Conservation (phyloP, 2,329 filamentous ascomycete genomes). For the Gnomoniopsis sp. region DNA sequence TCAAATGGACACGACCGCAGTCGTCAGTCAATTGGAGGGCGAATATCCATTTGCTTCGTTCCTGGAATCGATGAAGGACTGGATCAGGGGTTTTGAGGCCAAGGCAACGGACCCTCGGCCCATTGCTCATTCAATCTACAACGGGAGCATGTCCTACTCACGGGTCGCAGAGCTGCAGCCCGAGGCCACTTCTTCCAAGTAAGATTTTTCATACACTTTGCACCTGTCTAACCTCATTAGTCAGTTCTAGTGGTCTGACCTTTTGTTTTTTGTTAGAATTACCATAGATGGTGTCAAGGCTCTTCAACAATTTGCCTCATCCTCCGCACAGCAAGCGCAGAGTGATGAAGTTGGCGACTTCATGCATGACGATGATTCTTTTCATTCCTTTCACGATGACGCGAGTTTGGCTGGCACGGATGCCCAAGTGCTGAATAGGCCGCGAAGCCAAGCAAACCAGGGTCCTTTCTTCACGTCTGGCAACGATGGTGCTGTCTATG, state of each 20-base stretch:
- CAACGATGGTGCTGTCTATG: constrained; percentile 8
- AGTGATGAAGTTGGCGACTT: background rate
- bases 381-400: background rate
- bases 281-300: background rate
- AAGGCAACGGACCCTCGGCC: constrained; percentile 2
- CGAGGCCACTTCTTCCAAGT: constrained; percentile 6
- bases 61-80: constrained; percentile 9
- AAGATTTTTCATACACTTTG: background rate
- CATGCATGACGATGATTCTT: background rate
- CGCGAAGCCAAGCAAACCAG: constrained; percentile 5
- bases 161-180: constrained; percentile 3
- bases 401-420: constrained; percentile 7
- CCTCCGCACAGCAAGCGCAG: background rate
- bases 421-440: constrained; percentile 2
- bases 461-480: constrained; percentile 1
- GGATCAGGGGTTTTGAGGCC: constrained; percentile 9
- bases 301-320: background rate
- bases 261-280: constrained; percentile 7
- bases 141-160: constrained; percentile 2
- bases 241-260: constrained; percentile 8
- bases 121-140: background rate
- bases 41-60: constrained; percentile 13
- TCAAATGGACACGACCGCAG: constrained; percentile 6
- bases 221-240: background rate
- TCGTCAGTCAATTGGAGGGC: constrained; percentile 9